Conservation (phyloP, 306 rosid genomes). For the Dryas octopetala region DNA sequence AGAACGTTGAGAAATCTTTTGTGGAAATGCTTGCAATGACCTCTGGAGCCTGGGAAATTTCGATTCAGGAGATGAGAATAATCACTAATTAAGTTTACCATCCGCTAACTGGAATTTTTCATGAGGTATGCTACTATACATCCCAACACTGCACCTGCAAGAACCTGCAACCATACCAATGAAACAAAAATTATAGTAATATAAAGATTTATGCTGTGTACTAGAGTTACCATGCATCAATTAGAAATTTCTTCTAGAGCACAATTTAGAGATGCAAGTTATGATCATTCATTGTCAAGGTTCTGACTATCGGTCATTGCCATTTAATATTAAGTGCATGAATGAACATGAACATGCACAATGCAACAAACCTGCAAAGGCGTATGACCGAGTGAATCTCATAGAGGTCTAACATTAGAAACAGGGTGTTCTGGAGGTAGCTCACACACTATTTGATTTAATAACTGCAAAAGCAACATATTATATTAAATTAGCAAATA, state of each 20-base stretch:
- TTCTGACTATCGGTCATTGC: not conserved
- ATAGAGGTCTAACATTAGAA: conserved; percentile 45
- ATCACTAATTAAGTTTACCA: not conserved
- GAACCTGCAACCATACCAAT: conserved; percentile 32
- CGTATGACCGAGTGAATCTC: conserved; percentile 57
- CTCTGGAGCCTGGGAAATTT: not conserved
- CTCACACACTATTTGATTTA: conserved; percentile 51
- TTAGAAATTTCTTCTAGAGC: not conserved
- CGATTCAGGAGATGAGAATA: not conserved
- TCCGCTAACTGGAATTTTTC: conserved; percentile 30
- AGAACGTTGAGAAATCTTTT: not conserved
- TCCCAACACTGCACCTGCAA: conserved; percentile 52
- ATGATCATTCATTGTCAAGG: not conserved
- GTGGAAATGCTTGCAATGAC: not conserved
- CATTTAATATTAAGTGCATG: not conserved
- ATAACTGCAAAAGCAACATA: conserved; percentile 36
- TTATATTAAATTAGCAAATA: not conserved
- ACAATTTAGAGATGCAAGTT: not conserved
- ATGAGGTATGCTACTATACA: conserved; percentile 38
- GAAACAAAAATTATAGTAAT: not conserved
- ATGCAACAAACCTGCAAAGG: conserved; percentile 39
- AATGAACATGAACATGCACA: not conserved
- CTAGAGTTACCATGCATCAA: not conserved
- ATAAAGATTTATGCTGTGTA: not conserved
- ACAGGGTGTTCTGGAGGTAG: conserved; percentile 59